A percentile compares a stretch with the other conserved stretches of the same genome.
Evolutionary conservation across 352 stramenopile genomes (phyloP).

Genomic region (Phytophthora crassamura): DNA sequence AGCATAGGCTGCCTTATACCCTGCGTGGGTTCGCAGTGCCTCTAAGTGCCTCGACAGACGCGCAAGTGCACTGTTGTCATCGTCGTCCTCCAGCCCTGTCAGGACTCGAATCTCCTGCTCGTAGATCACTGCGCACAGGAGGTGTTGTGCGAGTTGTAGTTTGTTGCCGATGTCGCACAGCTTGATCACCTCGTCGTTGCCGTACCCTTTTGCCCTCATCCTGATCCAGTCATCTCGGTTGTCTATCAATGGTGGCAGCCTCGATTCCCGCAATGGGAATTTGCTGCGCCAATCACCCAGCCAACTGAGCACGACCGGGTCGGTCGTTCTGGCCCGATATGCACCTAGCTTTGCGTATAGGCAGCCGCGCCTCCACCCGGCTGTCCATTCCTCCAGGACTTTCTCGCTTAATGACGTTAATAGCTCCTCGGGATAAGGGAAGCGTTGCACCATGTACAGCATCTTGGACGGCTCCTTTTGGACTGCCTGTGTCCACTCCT

Average conservation of each 20-base stretch:
- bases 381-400: background rate
- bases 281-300: too few relatives aligned
- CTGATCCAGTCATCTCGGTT: background rate
- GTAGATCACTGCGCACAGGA: background rate
- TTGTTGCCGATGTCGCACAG: background rate
- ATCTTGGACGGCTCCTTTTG: background rate
- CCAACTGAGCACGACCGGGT: too few relatives aligned
- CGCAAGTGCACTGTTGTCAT: background rate
- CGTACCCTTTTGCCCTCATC: background rate
- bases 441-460: background rate
- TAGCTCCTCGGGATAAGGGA: background rate
- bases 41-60: background rate
- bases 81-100: too few relatives aligned
- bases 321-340: too few relatives aligned
- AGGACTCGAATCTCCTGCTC: background rate
- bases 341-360: too few relatives aligned
- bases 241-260: background rate
- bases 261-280: too few relatives aligned
- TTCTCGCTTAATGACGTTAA: background rate
- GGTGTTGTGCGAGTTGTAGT: background rate
- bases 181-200: background rate
- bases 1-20: background rate
- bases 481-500: background rate
- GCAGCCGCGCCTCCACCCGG: background rate
- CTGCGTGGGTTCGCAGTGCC: background rate